These are phyloP conservation scores for Inga leiocalycina DNA, from an alignment of 306 rosid species.

Conservation along the genomic window DNA sequence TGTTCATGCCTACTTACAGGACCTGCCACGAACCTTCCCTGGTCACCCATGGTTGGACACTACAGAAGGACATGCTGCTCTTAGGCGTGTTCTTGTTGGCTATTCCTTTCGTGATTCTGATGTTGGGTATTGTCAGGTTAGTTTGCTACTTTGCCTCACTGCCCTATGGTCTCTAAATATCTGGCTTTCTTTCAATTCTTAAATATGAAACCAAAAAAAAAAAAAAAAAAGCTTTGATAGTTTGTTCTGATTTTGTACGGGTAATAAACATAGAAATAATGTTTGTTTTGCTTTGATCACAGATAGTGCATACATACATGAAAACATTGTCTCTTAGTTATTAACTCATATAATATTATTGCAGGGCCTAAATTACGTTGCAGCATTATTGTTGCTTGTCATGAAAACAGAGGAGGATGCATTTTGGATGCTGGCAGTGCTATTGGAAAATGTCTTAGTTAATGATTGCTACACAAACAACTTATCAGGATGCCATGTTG, in stretches of 20 bases:
- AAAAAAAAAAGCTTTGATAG: not conserved
- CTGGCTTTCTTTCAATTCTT: not conserved
- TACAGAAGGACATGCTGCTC: slow-evolving; percentile 91
- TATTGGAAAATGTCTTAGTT: too few species aligned
- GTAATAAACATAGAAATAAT: too few species aligned
- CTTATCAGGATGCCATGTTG: slow-evolving; percentile 98
- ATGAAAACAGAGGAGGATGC: too few species aligned
- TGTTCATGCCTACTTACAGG: slow-evolving; percentile 49
- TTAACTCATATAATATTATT: too few species aligned
- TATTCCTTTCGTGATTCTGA: slow-evolving; percentile 99
- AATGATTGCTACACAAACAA: too few species aligned
- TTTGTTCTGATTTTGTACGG: not conserved
- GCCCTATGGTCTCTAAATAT: slow-evolving; percentile 11
- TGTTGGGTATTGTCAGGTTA: slow-evolving; percentile 98
- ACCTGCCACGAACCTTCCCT: slow-evolving; percentile 93
- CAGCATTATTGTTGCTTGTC: too few species aligned
- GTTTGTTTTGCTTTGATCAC: too few species aligned
- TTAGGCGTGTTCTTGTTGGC: slow-evolving; percentile 91
- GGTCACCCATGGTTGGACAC: slow-evolving; percentile 99
- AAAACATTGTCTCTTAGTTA: too few species aligned
- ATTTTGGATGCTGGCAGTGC: too few species aligned
- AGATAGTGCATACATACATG: too few species aligned
- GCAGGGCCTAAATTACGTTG: too few species aligned
- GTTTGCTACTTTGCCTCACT: slow-evolving; percentile 29
- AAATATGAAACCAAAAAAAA: not conserved